Percentiles rank a stretch among this genome's conserved stretches.
Conservation (phyloP, 2,329 filamentous ascomycete genomes). For the Fusarium pininemorale region DNA sequence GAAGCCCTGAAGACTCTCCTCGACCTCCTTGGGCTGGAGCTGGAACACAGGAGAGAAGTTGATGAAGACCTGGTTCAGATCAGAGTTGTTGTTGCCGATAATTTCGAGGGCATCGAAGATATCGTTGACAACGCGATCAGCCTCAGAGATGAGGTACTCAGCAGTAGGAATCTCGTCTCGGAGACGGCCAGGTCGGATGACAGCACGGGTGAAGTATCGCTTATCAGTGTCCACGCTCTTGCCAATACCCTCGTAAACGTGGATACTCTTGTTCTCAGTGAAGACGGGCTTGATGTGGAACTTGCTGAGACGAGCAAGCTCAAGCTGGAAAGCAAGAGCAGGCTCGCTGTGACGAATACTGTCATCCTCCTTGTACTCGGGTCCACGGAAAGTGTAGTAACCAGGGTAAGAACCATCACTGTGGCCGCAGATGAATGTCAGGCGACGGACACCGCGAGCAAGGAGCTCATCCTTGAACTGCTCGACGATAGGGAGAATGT, state of each 20-base stretch:
- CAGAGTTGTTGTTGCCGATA: conserved; percentile 98
- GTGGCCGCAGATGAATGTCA: conserved; percentile 96
- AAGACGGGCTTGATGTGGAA: conserved; percentile 99
- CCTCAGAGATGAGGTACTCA: conserved; percentile 97
- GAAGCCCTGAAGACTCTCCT: conserved; percentile 93
- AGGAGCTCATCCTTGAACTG: conserved; percentile 86
- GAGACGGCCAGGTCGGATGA: conserved; percentile 92
- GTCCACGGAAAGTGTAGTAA: conserved; percentile 98
- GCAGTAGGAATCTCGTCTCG: conserved; percentile 98
- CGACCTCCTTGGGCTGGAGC: conserved; percentile 86
- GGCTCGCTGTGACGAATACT: conserved; percentile 98
- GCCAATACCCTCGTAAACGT: conserved; percentile 96
- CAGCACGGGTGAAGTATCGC: conserved; percentile 97
- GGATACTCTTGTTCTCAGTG: conserved; percentile 98
- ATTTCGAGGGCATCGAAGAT: conserved; percentile 98
- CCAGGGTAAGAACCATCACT: conserved; percentile 94
- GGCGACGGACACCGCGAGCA: conserved; percentile 81
- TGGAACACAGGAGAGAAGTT: conserved; percentile 99
- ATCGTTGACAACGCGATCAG: conserved; percentile 95
- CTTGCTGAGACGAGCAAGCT: conserved; percentile 91
- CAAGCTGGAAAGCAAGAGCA: conserved; percentile 97
- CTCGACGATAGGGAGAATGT: conserved; percentile 79
- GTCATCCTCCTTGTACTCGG: conserved; percentile 86
- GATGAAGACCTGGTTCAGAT: conserved; percentile 99
- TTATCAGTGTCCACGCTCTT: conserved; percentile 97